Base-by-base conservation (phyloP, 257 asterid species). In the Misopates orontium region DNA sequence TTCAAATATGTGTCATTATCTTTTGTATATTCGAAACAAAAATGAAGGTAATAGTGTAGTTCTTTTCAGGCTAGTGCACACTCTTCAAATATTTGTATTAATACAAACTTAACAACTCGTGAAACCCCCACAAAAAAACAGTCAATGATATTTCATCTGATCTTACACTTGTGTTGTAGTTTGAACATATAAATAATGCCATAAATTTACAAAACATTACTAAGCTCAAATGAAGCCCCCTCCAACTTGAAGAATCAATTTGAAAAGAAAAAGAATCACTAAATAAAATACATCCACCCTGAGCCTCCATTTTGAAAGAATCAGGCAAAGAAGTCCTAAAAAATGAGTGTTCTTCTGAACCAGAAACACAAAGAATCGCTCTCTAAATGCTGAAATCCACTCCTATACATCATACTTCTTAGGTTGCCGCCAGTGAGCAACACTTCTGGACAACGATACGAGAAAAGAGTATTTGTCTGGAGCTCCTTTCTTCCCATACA, bases 401-500 rank as follows among this genome's bases (percentile, higher is more conserved):
- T 59, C 61, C 88, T 89, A 89, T 75, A 84, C 66, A 51, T 89
- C 88, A 24, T 78, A 86, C 64, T 86, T 86, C 88, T 86, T 89
- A 54, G 96, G 95, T 71, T 84, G 92, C 62, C 87, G 64, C 95
- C 95, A 86, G 1, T 75, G 86, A 49, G 73, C 82, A 39, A 87
- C 61, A 74, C 78, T 86, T 84, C 83, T 80, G 52, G 91, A 83
- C 73, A 94, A 58, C 17, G 95, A 83, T 61, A 64, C 69, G 56
- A 90, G 80, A 62, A 88, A 79, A 21, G 97, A 84, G 56, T 77
- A 75, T 45, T 75, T 84, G 62, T 70, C 80, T 71, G 80, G 80
- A 62, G 75, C 66, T 62, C 93, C 95, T 69, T 81, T 87, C 77
- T 75, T 85, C 70, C 99, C 96, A 56, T 85, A 91, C 79, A 92